Conservation (phyloP, 1,284 basidiomycete species). For the Pisolithus thermaeus region DNA sequence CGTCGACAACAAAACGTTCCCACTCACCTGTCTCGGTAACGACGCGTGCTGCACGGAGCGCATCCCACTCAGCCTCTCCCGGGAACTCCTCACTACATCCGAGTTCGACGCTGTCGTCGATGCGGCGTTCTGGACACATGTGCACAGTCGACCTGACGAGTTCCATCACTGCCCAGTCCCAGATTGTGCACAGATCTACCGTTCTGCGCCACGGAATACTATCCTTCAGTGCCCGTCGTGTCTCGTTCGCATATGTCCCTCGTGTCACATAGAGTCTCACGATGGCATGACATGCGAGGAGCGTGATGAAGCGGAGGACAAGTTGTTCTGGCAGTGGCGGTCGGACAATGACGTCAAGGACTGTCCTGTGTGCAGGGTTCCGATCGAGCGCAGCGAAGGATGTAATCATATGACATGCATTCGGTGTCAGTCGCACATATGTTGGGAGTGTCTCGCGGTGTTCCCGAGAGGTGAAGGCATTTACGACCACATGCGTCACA, state of each 20-base stretch:
- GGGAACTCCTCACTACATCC: slow-evolving; percentile 40
- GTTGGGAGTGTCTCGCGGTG: slow-evolving; percentile 67
- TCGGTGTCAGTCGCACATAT: slow-evolving; percentile 65
- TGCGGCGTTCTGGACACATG: slow-evolving; percentile 51
- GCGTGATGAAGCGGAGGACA: slow-evolving; percentile 43
- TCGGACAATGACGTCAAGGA: slow-evolving; percentile 55
- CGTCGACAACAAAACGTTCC: slow-evolving; percentile 55
- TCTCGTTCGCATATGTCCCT: slow-evolving; percentile 58
- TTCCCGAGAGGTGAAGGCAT: slow-evolving; percentile 54
- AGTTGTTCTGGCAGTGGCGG: slow-evolving; percentile 57
- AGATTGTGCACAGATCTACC: slow-evolving; percentile 68
- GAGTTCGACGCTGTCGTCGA: slow-evolving; percentile 51
- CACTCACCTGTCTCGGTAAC: slow-evolving; percentile 59
- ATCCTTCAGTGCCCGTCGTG: slow-evolving; percentile 68
- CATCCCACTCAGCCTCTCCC: slow-evolving; percentile 48
- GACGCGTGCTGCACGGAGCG: slow-evolving; percentile 47
- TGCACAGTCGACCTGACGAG: slow-evolving; percentile 50
- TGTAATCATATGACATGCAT: slow-evolving; percentile 75
- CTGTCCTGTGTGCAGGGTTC: slow-evolving; percentile 61
- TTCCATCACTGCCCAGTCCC: slow-evolving; percentile 71
- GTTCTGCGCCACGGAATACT: slow-evolving; percentile 41
- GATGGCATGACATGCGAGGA: slow-evolving; percentile 58
- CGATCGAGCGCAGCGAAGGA: slow-evolving; percentile 64
- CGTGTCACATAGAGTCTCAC: slow-evolving; percentile 61
- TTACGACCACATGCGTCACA: slow-evolving; percentile 52